Evolutionary conservation across 108 stramenopile species (phyloP), one percentile per base, ranked within the genome.

Genomic region (Conticribra weissflogii): DNA sequence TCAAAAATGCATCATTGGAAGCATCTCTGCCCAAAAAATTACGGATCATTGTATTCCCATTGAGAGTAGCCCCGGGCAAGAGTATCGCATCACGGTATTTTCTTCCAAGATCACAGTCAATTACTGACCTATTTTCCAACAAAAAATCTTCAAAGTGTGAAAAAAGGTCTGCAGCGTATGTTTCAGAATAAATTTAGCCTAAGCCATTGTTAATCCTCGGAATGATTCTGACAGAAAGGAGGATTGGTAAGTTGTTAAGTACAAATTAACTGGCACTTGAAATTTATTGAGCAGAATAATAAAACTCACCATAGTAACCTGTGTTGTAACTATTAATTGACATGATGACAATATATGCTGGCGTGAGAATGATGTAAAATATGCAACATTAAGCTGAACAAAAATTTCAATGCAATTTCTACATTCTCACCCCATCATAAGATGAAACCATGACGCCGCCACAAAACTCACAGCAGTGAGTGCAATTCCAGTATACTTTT

Each of bases 161-260:
- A 48, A 41, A 72, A 1, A 62, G 30, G 23, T 72, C 71, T 45
- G 61, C 71, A 22, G 71, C 63, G n/a, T 25, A 64, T 46, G 48
- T 34, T 44, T 72, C 71, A 17, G 63, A 64, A 51, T 56, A 72
- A 17, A 72, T 60, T 2, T 72, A 72, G 0, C 63, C 36, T 41
- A n/a, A n/a, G n/a, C n/a, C n/a, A n/a, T n/a, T n/a, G n/a, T n/a
- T n/a, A n/a, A n/a, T n/a, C 12, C 12, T 41, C 12, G 5, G 8
- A 41, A 41, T 41, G 12, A 41, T 41, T 41, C 41, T 45, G 44
- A 14, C 12, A 19, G 19, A 21, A 16, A 51, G 19, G 17, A 51
- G 18, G 50, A 51, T n/a, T n/a, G 50, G 18, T 18, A 21, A 3
- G 50, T 18, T 51, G 50, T 3, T 17, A 19, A 21, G 50, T 17